phyloP scores from a whole-genome alignment of 2,329 filamentous ascomycete species.

The Aspergillus unguis region DNA sequence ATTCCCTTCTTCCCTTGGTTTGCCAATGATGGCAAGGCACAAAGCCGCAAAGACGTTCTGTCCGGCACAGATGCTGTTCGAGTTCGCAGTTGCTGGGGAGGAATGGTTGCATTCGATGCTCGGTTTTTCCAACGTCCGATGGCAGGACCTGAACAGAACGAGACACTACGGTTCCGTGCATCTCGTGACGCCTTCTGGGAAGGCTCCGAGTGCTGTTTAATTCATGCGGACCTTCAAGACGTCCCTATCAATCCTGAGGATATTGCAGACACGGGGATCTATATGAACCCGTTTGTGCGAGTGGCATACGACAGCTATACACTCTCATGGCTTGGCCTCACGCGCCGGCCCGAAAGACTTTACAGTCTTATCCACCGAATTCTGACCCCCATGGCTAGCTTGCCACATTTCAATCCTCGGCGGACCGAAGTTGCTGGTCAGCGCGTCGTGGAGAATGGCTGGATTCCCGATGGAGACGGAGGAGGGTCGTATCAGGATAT shows the following conservation, averaged over 20 bases:
- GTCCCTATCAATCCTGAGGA: conserved; percentile 29
- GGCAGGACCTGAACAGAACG: conserved; percentile 1
- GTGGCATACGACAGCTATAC: conserved; percentile 63
- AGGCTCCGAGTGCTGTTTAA: conserved; percentile 63
- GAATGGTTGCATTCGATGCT: conserved; percentile 60
- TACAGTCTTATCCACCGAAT: conserved; percentile 59
- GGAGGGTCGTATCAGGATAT: conserved; percentile 41
- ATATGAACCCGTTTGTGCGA: conserved; percentile 71
- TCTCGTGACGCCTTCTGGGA: conserved; percentile 61
- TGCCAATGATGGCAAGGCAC: conserved; percentile 47
- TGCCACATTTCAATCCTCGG: conserved; percentile 61
- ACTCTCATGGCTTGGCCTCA: conserved; percentile 57
- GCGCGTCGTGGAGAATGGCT: conserved; percentile 38
- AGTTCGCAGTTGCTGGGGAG: conserved; percentile 73
- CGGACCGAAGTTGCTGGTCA: conserved; percentile 59
- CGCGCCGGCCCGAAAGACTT: conserved; percentile 64
- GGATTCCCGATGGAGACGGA: conserved; percentile 33
- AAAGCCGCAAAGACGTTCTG: conserved; percentile 62
- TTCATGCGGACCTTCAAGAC: conserved; percentile 49
- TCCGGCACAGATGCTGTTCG: conserved; percentile 58
- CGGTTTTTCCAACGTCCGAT: conserved; percentile 39
- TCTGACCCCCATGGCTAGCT: conserved; percentile 53
- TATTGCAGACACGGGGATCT: conserved; percentile 56
- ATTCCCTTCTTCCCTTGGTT: conserved; percentile 74
- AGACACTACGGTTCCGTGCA: conserved; percentile 55